Base-by-base conservation (phyloP, 441 rosid genomes). In the California macrophylla region DNA sequence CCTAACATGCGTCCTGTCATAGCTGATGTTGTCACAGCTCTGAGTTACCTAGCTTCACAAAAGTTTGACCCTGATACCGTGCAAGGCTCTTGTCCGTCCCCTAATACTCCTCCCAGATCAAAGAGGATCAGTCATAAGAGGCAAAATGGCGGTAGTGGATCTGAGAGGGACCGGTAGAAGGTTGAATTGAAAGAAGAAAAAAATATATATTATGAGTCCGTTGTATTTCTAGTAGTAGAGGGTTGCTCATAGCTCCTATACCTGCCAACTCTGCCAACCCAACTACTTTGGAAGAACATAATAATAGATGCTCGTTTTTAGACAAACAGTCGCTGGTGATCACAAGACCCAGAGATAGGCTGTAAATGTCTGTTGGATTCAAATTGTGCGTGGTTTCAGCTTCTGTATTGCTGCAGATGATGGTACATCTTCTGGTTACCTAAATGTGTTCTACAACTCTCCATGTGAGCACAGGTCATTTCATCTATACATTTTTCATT, bases 1-100 rank as follows among this genome's bases (percentile, higher is more conserved):
- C 98, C 98, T 4, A 84, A 80, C 52, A 91, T 83, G 96, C 85
- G 98, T 56, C 98, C 96, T 0, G 84, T 90, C 24, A 87, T 91
- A 56, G 89, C 92, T 0, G 98, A 94, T 70, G 96, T 94, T 29
- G 98, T 91, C 58, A 84, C 90, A 23, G 96, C 98, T 65, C 88
- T 94, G 25, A 78, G 79, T 45, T 88, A 90, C 72, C 96, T 94
- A 68, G 98, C 98, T 12, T 80, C 84, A 36, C 92, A 91, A 16
- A 86, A 76, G 45, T 84, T 76, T 28, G 85, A 77, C 64, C 87
- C 87, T 0, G 83, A 81, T 28, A 74, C 78, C 1, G 82, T 74
- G 42, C 79, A 79, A 2, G 74, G 67, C 68, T 81, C 79, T 67
- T 83, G 81, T 38, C 69, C 78, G 0, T 70, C 77, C 65, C 40